These are phyloP conservation scores for Sporothrix phasma DNA, from an alignment of 2,329 filamentous ascomycete genomes.

Conservation along the genomic window DNA sequence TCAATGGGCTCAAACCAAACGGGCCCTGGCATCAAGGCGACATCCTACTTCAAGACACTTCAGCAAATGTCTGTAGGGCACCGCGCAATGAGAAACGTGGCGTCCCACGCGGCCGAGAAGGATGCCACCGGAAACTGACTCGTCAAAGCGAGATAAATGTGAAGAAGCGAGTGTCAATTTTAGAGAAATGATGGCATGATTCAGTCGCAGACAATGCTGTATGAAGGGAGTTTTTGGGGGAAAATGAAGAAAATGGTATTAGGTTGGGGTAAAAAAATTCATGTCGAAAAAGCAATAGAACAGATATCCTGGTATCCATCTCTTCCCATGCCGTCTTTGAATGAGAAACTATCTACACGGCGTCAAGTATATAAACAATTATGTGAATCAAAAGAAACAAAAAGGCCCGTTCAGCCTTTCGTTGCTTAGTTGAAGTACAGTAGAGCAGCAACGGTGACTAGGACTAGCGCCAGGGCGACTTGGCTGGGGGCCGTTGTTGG, in stretches of 20 bases:
- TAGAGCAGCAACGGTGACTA: constrained; percentile 31
- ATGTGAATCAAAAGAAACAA: neutral
- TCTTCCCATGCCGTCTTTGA: neutral
- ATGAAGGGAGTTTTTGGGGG: neutral
- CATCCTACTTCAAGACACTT: neutral
- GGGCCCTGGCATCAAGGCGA: neutral
- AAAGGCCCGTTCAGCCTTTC: neutral
- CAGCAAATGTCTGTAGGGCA: neutral
- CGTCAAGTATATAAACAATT: neutral
- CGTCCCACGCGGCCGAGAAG: neutral
- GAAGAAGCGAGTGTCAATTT: too few relatives aligned
- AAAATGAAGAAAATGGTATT: neutral
- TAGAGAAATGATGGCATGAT: neutral
- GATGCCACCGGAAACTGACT: neutral
- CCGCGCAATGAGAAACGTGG: neutral
- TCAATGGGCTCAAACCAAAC: neutral
- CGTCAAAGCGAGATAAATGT: neutral
- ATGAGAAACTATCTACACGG: neutral
- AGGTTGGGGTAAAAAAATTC: neutral
- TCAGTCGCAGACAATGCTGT: neutral
- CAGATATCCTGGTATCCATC: neutral
- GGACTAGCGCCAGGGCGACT: constrained; percentile 33
- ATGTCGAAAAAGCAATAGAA: neutral
- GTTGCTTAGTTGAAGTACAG: constrained; percentile 33
- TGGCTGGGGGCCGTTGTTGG: constrained; percentile 30